Base-by-base conservation (phyloP, 2,329 filamentous ascomycete genomes). In the Diaporthe amygdali region DNA sequence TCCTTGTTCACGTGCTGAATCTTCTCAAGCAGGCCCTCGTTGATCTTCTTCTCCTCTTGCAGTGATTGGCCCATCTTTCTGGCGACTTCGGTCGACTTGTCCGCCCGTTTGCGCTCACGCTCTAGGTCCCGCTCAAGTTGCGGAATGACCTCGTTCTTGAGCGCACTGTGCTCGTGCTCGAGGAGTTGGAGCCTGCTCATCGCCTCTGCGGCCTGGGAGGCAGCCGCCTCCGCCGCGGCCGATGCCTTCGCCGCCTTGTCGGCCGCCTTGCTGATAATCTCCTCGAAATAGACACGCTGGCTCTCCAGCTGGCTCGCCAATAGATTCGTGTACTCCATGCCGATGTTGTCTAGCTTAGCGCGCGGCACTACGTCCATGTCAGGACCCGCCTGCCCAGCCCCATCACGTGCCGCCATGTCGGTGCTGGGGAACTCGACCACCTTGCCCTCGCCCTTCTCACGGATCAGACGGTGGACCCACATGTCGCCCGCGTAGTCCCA, bases 401-500 rank as follows among this genome's bases (percentile, higher is more conserved):
- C 76, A 22, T 79, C 76, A 22, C 78, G 71, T 25, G 74, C 69
- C 61, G 76, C 73, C 66, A 68, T 74, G 47, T 75, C 73, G 32
- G 74, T 84, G 72, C 87, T 84, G 0, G 95, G 94, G n/a, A 98
- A 87, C 80, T 98, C 96, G 22, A 98, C 93, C 3, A 97, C 88
- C 81, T 97, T 97, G 30, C 94, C 94, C 79, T 97, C 95, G 12
- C 94, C 92, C 83, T 98, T 97, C 78, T 95, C 94, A 75, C 97
- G 93, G 69, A 99, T 97, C 66, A 98, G 90, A 12, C 96, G 92
- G 81, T 99, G 96, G 61, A 98, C 96, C 87, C 97, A 99, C 78
- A 93, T 93, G 78, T 99, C 96, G 5, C 94, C 95, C 0, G 94
- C 94, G 75, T 99, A 99, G 81, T 99, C 96, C 96, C 96, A 99